These are phyloP conservation scores for Xylariaceae sp. DNA, from an alignment of 2,329 filamentous ascomycete genomes.

Conservation along the genomic window DNA sequence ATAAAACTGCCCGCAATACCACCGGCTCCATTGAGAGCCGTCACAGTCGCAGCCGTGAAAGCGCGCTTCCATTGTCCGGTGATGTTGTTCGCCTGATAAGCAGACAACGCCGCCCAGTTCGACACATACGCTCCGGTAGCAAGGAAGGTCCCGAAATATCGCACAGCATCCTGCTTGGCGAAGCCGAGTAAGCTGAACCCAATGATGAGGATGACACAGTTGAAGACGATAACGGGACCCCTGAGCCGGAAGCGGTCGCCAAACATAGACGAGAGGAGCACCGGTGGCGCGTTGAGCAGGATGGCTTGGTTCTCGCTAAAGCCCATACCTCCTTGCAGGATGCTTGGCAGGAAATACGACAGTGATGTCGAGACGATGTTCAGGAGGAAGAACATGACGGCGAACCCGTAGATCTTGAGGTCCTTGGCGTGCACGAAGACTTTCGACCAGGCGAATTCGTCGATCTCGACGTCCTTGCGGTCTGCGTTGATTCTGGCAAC, in stretches of 20 bases:
- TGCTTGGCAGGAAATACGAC: slow-evolving; percentile 61
- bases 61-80: slow-evolving; percentile 61
- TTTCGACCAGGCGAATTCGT: slow-evolving; percentile 51
- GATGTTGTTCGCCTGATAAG: slow-evolving; percentile 59
- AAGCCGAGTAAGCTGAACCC: slow-evolving; percentile 65
- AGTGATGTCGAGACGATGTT: slow-evolving; percentile 62
- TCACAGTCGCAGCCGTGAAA: slow-evolving; percentile 55
- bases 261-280: slow-evolving; percentile 56
- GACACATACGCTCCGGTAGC: slow-evolving; percentile 63
- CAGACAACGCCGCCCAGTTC: slow-evolving; percentile 63
- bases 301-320: slow-evolving; percentile 50
- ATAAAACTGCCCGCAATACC: slow-evolving; percentile 64
- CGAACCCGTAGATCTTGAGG: slow-evolving; percentile 59
- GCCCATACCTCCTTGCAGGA: slow-evolving; percentile 51
- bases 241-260: slow-evolving; percentile 57
- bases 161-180: slow-evolving; percentile 51
- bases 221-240: slow-evolving; percentile 60
- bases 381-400: slow-evolving; percentile 59
- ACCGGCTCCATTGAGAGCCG: slow-evolving; percentile 57
- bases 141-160: slow-evolving; percentile 60
- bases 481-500: slow-evolving; percentile 55
- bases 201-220: slow-evolving; percentile 54
- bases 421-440: slow-evolving; percentile 54
- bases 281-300: slow-evolving; percentile 59
- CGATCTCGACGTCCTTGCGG: slow-evolving; percentile 53